Evolutionary conservation across 257 asterid species (phyloP).

Genomic region (Solanum piurae): DNA sequence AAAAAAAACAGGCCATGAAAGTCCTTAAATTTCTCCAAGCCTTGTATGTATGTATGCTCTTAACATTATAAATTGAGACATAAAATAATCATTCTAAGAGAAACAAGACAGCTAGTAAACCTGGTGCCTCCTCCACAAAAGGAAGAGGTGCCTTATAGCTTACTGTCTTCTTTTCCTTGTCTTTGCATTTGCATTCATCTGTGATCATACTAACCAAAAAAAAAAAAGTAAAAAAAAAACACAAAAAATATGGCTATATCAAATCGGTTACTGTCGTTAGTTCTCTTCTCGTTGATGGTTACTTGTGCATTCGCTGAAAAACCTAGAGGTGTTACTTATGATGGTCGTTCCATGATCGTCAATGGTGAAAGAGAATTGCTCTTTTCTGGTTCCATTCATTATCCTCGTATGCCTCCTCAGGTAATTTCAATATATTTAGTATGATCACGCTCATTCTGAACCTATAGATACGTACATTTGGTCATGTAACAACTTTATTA

Average conservation of each 20-base stretch:
- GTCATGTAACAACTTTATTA: not conserved
- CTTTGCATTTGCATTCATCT: not conserved
- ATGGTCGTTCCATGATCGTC: constrained; percentile 47
- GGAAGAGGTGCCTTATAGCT: constrained; percentile 3
- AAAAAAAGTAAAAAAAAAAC: not conserved
- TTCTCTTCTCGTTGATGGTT: not conserved
- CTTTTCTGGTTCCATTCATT: constrained; percentile 69
- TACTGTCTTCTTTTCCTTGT: not conserved
- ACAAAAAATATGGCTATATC: not conserved
- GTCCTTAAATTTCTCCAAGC: not conserved
- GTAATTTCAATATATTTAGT: constrained; percentile 8
- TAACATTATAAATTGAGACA: not conserved
- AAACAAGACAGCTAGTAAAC: not conserved
- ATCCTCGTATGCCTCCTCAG: constrained; percentile 60
- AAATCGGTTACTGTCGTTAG: not conserved
- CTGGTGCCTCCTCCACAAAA: not conserved
- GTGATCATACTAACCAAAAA: not conserved
- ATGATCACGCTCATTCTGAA: not conserved
- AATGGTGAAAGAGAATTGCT: constrained; percentile 49
- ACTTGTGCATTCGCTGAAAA: not conserved
- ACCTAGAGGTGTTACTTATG: constrained; percentile 28
- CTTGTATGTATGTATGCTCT: not conserved
- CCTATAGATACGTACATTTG: not conserved
- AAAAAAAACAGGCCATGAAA: not conserved
- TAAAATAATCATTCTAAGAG: not conserved